A percentile compares a stretch with the other conserved stretches of the same genome.
Conservation (phyloP, 306 rosid species). For the Albizia julibrissin region DNA sequence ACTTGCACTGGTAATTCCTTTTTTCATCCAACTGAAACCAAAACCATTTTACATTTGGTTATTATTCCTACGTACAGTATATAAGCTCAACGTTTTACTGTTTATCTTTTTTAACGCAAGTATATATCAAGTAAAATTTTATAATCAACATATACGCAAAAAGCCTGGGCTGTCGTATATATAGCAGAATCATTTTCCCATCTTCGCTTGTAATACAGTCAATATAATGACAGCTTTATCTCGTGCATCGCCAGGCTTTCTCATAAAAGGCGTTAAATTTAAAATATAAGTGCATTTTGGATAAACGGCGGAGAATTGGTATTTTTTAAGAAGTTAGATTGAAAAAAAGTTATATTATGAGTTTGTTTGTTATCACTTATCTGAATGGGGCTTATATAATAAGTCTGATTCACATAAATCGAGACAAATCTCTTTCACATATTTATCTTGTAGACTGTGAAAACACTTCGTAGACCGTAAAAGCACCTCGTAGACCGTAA, state of each 20-base stretch:
- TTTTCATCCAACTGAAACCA: neutral
- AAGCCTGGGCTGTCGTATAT: neutral
- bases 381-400: no score
- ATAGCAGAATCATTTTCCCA: neutral
- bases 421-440: no score
- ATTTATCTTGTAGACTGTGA: no score
- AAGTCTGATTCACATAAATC: no score
- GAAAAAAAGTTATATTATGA: no score
- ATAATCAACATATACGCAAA: neutral
- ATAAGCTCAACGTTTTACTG: neutral
- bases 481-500: no score
- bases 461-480: no score
- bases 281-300: neutral
- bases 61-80: neutral
- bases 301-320: no score
- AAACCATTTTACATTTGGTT: neutral
- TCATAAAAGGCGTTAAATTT: no score
- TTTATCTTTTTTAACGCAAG: neutral
- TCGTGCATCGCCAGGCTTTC: neutral
- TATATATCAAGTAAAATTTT: neutral
- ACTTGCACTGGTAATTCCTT: constrained; percentile 71
- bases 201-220: neutral
- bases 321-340: no score
- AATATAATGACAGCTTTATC: neutral
- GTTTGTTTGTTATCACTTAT: no score